phyloP scores from a whole-genome alignment of 148 eudicot species.

The Nepenthes gracilis region DNA sequence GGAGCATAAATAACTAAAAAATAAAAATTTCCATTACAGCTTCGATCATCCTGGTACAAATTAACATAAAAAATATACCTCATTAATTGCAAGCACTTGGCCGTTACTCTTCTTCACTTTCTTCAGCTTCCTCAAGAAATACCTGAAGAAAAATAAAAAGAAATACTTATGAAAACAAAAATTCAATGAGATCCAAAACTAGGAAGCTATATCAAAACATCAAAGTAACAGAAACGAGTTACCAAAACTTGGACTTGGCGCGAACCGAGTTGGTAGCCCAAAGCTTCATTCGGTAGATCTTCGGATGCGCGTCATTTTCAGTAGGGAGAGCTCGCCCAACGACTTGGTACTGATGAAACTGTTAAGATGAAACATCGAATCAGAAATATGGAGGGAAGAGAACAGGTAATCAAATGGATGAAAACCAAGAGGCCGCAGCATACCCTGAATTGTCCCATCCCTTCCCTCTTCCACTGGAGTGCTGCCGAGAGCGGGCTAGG shows the following conservation, averaged over 20 bases:
- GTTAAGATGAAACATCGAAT: not conserved
- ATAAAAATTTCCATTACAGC: no score
- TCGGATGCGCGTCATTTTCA: constrained; percentile 57
- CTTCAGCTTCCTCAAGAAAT: constrained; percentile 92
- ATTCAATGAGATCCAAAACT: not conserved
- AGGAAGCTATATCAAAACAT: not conserved
- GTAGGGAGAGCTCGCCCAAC: constrained; percentile 56
- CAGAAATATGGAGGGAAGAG: not conserved
- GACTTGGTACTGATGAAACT: constrained; percentile 66
- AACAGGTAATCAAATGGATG: no score
- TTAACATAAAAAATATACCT: constrained; percentile 25
- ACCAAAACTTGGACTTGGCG: constrained; percentile 69
- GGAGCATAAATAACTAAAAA: not conserved
- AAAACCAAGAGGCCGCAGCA: not conserved
- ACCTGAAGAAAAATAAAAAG: constrained; percentile 28
- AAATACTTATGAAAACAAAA: not conserved
- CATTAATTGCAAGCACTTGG: constrained; percentile 82
- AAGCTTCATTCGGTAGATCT: constrained; percentile 66
- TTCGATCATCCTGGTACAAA: no score
- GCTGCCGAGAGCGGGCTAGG: no score
- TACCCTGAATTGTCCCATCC: not conserved
- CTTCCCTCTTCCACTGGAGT: not conserved
- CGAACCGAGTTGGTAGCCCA: constrained; percentile 70
- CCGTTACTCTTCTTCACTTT: constrained; percentile 95
- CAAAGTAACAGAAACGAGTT: constrained; percentile 5